These are phyloP conservation scores for Phytophthora sansomeana DNA, from an alignment of 352 stramenopile species.

Conservation along the genomic window DNA sequence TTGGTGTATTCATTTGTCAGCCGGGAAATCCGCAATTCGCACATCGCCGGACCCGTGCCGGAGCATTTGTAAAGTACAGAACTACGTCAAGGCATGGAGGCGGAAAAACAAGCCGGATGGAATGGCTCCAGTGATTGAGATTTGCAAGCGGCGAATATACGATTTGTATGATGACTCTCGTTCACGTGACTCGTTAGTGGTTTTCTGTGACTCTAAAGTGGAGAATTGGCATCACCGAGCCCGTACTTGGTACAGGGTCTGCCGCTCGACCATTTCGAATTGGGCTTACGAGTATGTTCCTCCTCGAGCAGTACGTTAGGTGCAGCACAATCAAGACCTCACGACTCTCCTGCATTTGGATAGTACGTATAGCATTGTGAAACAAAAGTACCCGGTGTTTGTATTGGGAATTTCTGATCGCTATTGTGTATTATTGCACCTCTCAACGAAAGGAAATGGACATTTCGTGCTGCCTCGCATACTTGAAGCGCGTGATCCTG, in stretches of 20 bases:
- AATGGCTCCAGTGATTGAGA: background rate
- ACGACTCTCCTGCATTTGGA: background rate
- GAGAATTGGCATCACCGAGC: background rate
- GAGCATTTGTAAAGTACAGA: background rate
- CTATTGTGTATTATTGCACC: background rate
- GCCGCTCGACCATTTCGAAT: background rate
- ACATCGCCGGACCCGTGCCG: background rate
- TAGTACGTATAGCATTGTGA: background rate
- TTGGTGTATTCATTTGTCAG: background rate
- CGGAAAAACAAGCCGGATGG: background rate
- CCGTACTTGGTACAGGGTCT: background rate
- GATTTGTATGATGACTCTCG: background rate
- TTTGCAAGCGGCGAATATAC: background rate
- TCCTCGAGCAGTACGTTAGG: background rate
- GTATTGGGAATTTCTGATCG: constrained; percentile 2
- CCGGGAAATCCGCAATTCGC: background rate
- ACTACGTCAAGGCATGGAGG: background rate
- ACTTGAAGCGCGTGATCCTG: background rate
- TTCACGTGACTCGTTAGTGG: background rate
- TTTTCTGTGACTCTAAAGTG: constrained; percentile 1
- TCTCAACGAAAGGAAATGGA: background rate
- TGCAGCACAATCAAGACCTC: background rate
- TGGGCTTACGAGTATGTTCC: background rate
- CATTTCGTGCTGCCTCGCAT: background rate
- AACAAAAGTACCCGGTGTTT: constrained; percentile 2